Evolutionary conservation across 192 early-diverging fungal species (phyloP), one percentile per base, ranked within the genome.

Genomic region (Gaertneriomyces sp.): DNA sequence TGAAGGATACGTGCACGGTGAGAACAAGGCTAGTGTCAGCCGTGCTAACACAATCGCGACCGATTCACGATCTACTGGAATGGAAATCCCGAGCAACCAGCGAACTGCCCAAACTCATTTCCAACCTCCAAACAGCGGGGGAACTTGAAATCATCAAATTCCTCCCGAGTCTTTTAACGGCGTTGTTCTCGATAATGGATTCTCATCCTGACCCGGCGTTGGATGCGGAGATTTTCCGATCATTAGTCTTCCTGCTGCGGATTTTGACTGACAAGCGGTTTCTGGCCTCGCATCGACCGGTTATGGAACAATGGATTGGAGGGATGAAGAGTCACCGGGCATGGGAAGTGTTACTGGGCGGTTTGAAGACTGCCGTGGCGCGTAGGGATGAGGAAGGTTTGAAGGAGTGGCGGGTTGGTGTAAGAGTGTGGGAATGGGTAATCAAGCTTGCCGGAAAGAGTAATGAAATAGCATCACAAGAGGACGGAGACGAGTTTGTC

Each of bases 121-220:
- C 25, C 25, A 33, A 33, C 25, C 25, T 33, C 25, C 25, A 33
- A 33, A 33, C 25, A 33, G 25, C 25, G 25, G 79, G 80, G 41
- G 85, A 88, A 59, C 61, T 85, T 2, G 88, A 91, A 70, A 76
- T 90, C 42, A 83, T 87, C 6, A 89, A 89, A 64, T 89, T 90
- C 65, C 67, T 87, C 25, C 75, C 66, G 2, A 73, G 76, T 43
- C 84, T 89, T 16, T 74, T 91, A 63, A 83, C 85, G 57, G 82
- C 85, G 3, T 58, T 90, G 4, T 79, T 90, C 64, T 79, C 74
- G 43, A 85, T 87, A 20, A 40, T 90, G 47, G 76, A 78, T n/a
- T 71, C 54, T 9, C 55, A 79, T 51, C 59, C 63, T 14, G 52
- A 53, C 17, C 45, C 60, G 2, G 73, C 69, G 2, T 45, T 42